Percentiles rank a stretch among this genome's conserved stretches.
These are phyloP conservation scores for Vigna unguiculata DNA, from an alignment of 306 rosid genomes.

Conservation along the genomic window DNA sequence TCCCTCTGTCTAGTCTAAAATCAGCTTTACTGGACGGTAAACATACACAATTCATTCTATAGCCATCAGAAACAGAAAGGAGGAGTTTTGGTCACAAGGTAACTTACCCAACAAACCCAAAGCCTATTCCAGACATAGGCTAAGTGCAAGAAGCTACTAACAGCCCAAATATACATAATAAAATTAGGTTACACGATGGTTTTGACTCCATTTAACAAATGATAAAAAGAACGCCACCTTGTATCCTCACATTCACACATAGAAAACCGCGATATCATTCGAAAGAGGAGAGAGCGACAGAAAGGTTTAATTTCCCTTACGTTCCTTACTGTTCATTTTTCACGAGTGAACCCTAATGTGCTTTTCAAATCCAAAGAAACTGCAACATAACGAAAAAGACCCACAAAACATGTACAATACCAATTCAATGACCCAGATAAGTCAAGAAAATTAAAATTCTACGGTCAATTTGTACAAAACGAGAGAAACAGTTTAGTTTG, in stretches of 20 bases:
- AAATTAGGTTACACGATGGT: not conserved
- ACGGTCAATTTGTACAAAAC: not conserved
- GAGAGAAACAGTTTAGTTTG: not conserved
- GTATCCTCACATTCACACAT: slow-evolving; percentile 6
- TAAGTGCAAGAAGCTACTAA: not conserved
- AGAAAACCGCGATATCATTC: not conserved
- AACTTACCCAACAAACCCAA: not conserved
- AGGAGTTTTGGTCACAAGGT: not conserved
- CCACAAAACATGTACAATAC: not conserved
- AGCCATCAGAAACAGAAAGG: not conserved
- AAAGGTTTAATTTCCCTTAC: not conserved
- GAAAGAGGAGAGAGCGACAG: not conserved
- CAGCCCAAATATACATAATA: slow-evolving; percentile 1
- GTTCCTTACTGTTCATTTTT: not conserved
- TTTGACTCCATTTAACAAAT: not conserved
- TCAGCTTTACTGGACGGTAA: not conserved
- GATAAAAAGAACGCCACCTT: not conserved
- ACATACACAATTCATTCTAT: not conserved
- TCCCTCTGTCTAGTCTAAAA: not conserved
- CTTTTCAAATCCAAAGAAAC: slow-evolving; percentile 21
- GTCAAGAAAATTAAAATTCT: not conserved
- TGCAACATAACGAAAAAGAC: slow-evolving; percentile 10
- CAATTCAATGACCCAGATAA: slow-evolving; percentile 26
- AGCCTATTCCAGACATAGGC: not conserved
- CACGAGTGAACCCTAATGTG: slow-evolving; percentile 45